Conservation (phyloP, 2,329 filamentous ascomycete genomes). For the Biscogniauxia marginata region DNA sequence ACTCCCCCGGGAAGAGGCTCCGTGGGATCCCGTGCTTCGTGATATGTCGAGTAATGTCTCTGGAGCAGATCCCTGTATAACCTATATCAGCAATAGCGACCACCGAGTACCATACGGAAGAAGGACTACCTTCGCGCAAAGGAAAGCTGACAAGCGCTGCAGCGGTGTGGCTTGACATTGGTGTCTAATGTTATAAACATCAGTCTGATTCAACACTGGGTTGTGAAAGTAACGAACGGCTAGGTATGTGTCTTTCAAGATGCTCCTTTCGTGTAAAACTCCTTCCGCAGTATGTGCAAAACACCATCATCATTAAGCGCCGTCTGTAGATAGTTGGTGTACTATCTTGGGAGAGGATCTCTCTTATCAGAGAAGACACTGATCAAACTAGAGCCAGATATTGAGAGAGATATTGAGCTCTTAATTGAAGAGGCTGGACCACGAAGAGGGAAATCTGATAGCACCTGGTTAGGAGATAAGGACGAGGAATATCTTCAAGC, state of each 20-base stretch:
- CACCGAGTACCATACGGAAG: background rate
- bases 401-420: background rate
- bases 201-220: constrained; percentile 8
- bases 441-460: no score
- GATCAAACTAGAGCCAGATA: background rate
- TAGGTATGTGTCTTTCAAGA: constrained; percentile 54
- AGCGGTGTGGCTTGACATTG: constrained; percentile 54
- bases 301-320: constrained; percentile 35
- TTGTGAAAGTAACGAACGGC: constrained; percentile 39
- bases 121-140: constrained; percentile 47
- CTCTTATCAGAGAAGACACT: constrained; percentile 3
- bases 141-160: constrained; percentile 47
- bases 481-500: background rate
- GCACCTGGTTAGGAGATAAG: background rate
- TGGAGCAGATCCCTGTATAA: constrained; percentile 47
- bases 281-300: constrained; percentile 54
- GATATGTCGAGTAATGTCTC: constrained; percentile 51
- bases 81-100: constrained; percentile 1
- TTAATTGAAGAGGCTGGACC: no score
- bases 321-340: background rate
- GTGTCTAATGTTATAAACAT: constrained; percentile 41
- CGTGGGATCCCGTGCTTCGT: constrained; percentile 48
- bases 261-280: constrained; percentile 56
- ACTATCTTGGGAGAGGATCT: background rate
- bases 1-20: constrained; percentile 44